These are phyloP conservation scores for Lichtheimia ornata DNA, from an alignment of 371 early-diverging fungal genomes.

Conservation along the genomic window DNA sequence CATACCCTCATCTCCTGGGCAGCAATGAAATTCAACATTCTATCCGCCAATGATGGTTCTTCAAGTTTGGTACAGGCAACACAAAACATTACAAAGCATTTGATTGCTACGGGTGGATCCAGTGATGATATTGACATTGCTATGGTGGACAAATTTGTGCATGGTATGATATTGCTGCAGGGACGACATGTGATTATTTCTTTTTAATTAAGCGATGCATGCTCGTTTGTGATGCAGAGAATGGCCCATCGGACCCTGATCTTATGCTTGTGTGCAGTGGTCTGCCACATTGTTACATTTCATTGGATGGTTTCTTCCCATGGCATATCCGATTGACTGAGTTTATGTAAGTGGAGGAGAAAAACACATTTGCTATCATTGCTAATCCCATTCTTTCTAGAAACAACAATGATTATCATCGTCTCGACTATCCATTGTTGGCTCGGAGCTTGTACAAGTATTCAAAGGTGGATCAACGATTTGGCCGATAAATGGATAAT, in stretches of 20 bases:
- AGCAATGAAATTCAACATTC: slow-evolving; percentile 36
- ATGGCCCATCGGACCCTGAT: slow-evolving; percentile 57
- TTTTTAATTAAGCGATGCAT: slow-evolving; percentile 3
- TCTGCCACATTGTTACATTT: slow-evolving; percentile 51
- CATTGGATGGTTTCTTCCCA: slow-evolving; percentile 63
- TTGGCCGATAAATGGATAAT: slow-evolving; percentile 33
- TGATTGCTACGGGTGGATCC: slow-evolving; percentile 2
- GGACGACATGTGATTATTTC: not conserved
- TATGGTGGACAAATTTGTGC: slow-evolving; percentile 34
- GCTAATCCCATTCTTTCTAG: not conserved
- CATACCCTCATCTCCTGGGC: not conserved
- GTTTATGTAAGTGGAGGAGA: slow-evolving; percentile 45
- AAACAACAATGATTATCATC: slow-evolving; percentile 16
- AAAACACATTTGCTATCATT: not conserved
- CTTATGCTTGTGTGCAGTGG: slow-evolving; percentile 61
- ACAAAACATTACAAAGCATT: slow-evolving; percentile 23
- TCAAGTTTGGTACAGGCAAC: slow-evolving; percentile 24
- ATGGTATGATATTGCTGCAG: slow-evolving; percentile 24
- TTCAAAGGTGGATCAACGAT: slow-evolving; percentile 56
- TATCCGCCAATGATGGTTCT: slow-evolving; percentile 39
- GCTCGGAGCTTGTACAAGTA: slow-evolving; percentile 44
- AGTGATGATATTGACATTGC: slow-evolving; percentile 31
- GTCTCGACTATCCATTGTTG: slow-evolving; percentile 45
- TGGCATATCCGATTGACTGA: slow-evolving; percentile 67
- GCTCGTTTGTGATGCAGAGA: slow-evolving; percentile 14